These are phyloP conservation scores for Kazachstania kunashirensis DNA, from an alignment of 805 yeast species.

Conservation along the genomic window DNA sequence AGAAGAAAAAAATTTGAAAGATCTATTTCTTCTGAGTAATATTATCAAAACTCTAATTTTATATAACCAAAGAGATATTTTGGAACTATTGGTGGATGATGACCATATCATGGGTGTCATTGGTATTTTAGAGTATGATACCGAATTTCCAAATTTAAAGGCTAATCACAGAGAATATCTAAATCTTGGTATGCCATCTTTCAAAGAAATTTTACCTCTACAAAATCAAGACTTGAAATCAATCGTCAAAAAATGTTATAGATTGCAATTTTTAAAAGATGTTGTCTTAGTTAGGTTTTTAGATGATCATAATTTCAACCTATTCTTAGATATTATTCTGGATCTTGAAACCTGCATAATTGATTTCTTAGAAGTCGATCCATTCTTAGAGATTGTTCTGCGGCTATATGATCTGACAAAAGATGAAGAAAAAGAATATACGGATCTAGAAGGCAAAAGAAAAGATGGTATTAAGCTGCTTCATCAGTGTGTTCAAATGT, in stretches of 20 bases:
- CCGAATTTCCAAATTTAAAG: conserved; percentile 70
- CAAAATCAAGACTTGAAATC: conserved; percentile 39
- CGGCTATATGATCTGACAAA: conserved; percentile 36
- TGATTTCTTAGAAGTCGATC: conserved; percentile 25
- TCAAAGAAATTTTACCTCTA: conserved; percentile 65
- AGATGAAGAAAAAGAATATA: conserved; percentile 5
- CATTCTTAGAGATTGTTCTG: conserved; percentile 52
- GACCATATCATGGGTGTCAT: conserved; percentile 47
- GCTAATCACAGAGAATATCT: conserved; percentile 71
- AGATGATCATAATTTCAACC: conserved; percentile 68
- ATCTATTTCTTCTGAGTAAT: conserved; percentile 58
- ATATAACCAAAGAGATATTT: conserved; percentile 56
- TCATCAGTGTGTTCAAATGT: conserved; percentile 69
- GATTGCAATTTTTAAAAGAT: conserved; percentile 74
- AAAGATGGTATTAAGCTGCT: conserved; percentile 69
- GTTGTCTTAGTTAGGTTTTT: conserved; percentile 72
- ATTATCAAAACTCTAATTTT: conserved; percentile 61
- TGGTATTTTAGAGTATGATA: conserved; percentile 84
- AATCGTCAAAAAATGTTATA: conserved; percentile 63
- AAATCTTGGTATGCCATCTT: conserved; percentile 37
- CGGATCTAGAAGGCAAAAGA: conserved; percentile 26
- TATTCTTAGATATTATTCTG: conserved; percentile 39
- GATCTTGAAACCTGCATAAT: conserved; percentile 28
- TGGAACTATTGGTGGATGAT: conserved; percentile 50
- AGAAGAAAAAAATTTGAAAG: conserved; percentile 37